A percentile compares a stretch with the other conserved stretches of the same genome.
phyloP scores from a whole-genome alignment of 2,329 filamentous ascomycete species.

The Diplocarpon rosae region DNA sequence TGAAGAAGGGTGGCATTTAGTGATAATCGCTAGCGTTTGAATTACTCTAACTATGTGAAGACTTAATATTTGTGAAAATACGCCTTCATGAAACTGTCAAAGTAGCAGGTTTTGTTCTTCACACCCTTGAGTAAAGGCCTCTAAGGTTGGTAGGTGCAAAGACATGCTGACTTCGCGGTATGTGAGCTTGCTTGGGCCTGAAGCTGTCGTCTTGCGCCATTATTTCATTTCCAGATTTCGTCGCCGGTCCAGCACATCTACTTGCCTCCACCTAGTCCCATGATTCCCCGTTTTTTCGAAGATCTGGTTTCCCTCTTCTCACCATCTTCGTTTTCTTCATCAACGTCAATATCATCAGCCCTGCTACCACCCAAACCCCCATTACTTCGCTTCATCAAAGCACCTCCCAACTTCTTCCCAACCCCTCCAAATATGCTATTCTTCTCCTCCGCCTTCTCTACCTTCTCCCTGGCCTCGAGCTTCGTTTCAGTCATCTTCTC shows the following conservation, averaged over 20 bases:
- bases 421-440: conserved; percentile 36
- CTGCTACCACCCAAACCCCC: conserved; percentile 38
- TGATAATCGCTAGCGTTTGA: background rate
- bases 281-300: conserved; percentile 38
- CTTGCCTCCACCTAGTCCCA: conserved; percentile 10
- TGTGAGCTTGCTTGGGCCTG: conserved; percentile 4
- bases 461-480: conserved; percentile 28
- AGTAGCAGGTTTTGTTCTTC: no score
- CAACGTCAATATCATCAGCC: conserved; percentile 41
- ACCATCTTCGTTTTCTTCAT: conserved; percentile 42
- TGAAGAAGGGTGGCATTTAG: background rate
- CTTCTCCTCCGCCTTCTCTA: conserved; percentile 27
- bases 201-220: no score
- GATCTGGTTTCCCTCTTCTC: conserved; percentile 40
- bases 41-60: conserved; percentile 1
- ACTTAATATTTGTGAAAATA: background rate
- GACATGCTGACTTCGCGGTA: no score
- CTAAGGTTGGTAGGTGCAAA: no score
- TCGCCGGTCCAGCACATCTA: background rate
- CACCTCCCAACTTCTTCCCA: conserved; percentile 16
- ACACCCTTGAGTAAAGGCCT: no score
- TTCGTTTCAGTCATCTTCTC: conserved; percentile 30
- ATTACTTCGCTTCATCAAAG: conserved; percentile 15
- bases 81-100: background rate
- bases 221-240: background rate